A percentile compares a stretch with the other conserved stretches of the same genome.
Evolutionary conservation across 805 yeast species (phyloP).

Genomic region (Wickerhamiella azymoides): DNA sequence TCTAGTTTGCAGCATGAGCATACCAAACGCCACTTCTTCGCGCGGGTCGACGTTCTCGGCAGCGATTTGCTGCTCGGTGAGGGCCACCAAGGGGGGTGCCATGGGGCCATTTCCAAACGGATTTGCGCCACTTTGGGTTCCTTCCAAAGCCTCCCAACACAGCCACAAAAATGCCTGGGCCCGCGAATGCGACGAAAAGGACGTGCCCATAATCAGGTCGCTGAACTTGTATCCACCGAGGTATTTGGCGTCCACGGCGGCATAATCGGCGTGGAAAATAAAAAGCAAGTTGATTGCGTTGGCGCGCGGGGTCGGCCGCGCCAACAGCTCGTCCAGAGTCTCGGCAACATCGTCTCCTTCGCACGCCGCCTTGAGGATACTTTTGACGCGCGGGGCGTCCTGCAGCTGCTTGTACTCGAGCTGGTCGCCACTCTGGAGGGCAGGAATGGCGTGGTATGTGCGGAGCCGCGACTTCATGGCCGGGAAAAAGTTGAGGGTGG

Average conservation of each 20-base stretch:
- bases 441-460: conserved; percentile 88
- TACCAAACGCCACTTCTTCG: conserved; percentile 33
- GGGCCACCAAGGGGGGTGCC: conserved; percentile 28
- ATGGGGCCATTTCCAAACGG: conserved; percentile 41
- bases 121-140: conserved; percentile 37
- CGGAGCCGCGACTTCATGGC: conserved; percentile 90
- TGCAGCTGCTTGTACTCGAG: conserved; percentile 57
- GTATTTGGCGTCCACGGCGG: conserved; percentile 34
- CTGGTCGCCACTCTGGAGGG: conserved; percentile 52
- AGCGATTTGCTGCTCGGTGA: conserved; percentile 22
- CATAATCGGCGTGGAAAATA: conserved; percentile 47
- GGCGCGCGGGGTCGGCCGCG: conserved; percentile 29
- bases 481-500: conserved; percentile 83
- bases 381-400: conserved; percentile 87
- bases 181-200: conserved; percentile 48
- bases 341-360: conserved; percentile 41
- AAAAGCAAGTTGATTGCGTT: conserved; percentile 72
- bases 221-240: conserved; percentile 26
- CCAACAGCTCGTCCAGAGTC: conserved; percentile 9
- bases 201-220: conserved; percentile 50
- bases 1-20: conserved; percentile 28
- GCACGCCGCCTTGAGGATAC: conserved; percentile 76
- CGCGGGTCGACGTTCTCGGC: conserved; percentile 33
- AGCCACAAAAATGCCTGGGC: conserved; percentile 73
- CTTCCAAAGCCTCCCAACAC: conserved; percentile 65